Base-by-base conservation (phyloP, 352 stramenopile genomes). In the Chrysophaeum taylorii region DNA sequence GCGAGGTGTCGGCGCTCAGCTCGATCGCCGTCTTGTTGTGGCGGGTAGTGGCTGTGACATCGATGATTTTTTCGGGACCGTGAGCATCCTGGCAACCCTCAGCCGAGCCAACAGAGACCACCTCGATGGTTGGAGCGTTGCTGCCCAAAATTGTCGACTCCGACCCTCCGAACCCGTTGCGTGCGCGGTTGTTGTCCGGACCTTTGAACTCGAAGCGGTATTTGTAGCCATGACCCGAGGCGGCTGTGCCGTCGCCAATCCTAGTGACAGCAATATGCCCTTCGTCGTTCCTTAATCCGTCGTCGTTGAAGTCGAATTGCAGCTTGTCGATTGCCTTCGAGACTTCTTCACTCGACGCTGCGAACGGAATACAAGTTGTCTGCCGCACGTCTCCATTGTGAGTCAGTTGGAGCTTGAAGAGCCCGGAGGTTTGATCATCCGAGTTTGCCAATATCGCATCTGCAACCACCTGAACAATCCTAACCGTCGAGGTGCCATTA, bases 321-420 rank as follows among this genome's bases (percentile, higher is more conserved):
- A 97, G 78, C 12, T 71, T 78, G 64, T 96, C 85, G 16, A 98
- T 73, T 16, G 90, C 85, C 18, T 73, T 75, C 68, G 96, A 79
- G 68, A 97, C 77, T 0, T 78, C 81, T 14, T 67, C 42, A 0
- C 88, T 89, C 2, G 82, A 87, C n/a, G 86, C 82, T 43, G 92
- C 87, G 70, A 94, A 90, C 0, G 79, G 54, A 53, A 91, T 70
- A 68, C 84, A 90, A 23, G 78, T 70, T 15, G 78, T 84, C 57
- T 70, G 74, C 52, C 48, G 45, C 0, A 68, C 53, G 39, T 73
- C 66, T 35, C 78, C 75, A 42, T 76, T 37, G 72, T 78, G 76
- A 37, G 77, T 75, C 69, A 85, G 67, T 37, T 61, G 77, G 36
- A 89, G 68, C 73, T 83, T 84, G 74, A 83, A 89, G 69, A 85